A percentile compares a stretch with the other conserved stretches of the same genome.
These are phyloP conservation scores for Candida anutae DNA, from an alignment of 1,139 yeast genomes.

Conservation along the genomic window DNA sequence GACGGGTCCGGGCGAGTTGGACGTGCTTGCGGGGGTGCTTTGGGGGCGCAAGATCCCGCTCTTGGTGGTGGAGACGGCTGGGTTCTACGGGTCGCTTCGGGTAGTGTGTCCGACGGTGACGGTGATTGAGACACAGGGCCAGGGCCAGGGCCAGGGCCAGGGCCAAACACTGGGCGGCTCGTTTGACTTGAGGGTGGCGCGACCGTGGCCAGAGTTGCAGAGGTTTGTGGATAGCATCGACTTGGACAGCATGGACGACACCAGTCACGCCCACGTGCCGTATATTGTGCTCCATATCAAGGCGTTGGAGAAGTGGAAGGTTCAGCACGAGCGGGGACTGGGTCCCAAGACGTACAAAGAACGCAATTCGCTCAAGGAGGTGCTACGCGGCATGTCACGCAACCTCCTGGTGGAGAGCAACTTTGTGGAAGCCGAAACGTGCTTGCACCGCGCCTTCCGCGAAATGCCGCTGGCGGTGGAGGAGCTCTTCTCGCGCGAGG, in stretches of 20 bases:
- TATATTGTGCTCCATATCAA: constrained; percentile 59
- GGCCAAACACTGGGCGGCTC: too few species aligned
- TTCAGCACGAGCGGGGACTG: constrained; percentile 13
- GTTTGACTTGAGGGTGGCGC: constrained; percentile 62
- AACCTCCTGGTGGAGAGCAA: constrained; percentile 45
- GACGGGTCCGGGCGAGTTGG: constrained; percentile 12
- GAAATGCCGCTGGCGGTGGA: constrained; percentile 30
- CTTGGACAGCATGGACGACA: constrained; percentile 36
- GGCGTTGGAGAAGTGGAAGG: constrained; percentile 41
- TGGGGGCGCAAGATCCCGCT: constrained; percentile 47
- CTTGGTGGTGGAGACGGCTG: constrained; percentile 44
- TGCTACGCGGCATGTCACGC: constrained; percentile 28
- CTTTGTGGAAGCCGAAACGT: constrained; percentile 60
- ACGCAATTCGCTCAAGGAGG: constrained; percentile 39
- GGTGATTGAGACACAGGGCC: constrained; percentile 71
- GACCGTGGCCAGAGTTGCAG: constrained; percentile 71
- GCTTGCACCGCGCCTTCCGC: constrained; percentile 47
- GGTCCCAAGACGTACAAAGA: constrained; percentile 40
- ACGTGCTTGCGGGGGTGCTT: constrained; percentile 25
- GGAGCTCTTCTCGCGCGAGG: constrained; percentile 24
- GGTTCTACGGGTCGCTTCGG: constrained; percentile 63
- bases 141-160: too few species aligned
- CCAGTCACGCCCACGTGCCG: constrained; percentile 66
- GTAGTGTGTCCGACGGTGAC: constrained; percentile 46
- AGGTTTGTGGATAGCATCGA: constrained; percentile 45